Conservation (phyloP, 1,284 basidiomycete species). For the Coriolopsis trogii region DNA sequence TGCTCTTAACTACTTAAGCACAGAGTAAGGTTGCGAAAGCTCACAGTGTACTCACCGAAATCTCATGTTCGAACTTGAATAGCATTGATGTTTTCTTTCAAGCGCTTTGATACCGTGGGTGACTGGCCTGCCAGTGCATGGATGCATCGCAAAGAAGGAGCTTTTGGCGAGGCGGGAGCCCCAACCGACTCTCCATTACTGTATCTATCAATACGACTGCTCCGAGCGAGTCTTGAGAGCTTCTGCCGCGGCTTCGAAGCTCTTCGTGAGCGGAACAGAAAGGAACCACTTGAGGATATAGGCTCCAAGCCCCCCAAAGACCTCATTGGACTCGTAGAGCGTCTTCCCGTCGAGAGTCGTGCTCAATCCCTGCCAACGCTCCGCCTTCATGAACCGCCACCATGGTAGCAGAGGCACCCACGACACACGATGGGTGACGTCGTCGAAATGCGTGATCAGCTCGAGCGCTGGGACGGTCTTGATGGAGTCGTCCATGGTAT, state of each 20-base stretch:
- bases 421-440: slow-evolving; percentile 52
- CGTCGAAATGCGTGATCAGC: slow-evolving; percentile 45
- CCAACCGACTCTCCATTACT: too few species aligned
- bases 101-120: too few species aligned
- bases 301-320: slow-evolving; percentile 60
- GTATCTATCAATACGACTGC: slow-evolving; percentile 8
- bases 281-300: slow-evolving; percentile 54
- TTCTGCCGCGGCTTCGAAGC: slow-evolving; percentile 58
- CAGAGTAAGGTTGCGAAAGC: too few species aligned
- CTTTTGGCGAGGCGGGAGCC: too few species aligned
- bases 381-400: slow-evolving; percentile 53
- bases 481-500: slow-evolving; percentile 46
- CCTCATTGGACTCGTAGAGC: slow-evolving; percentile 66
- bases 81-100: too few species aligned
- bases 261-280: slow-evolving; percentile 43
- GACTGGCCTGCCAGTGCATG: too few species aligned
- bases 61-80: too few species aligned
- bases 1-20: too few species aligned
- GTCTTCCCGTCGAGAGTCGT: slow-evolving; percentile 53
- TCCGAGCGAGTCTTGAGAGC: slow-evolving; percentile 60
- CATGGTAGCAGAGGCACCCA: slow-evolving; percentile 49
- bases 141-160: too few species aligned
- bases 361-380: slow-evolving; percentile 67
- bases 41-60: too few species aligned
- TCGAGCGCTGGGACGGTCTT: slow-evolving; percentile 33